A percentile compares a stretch with the other conserved stretches of the same genome.
phyloP scores from a whole-genome alignment of 75 land plant species.

The Pinus albicaulis region DNA sequence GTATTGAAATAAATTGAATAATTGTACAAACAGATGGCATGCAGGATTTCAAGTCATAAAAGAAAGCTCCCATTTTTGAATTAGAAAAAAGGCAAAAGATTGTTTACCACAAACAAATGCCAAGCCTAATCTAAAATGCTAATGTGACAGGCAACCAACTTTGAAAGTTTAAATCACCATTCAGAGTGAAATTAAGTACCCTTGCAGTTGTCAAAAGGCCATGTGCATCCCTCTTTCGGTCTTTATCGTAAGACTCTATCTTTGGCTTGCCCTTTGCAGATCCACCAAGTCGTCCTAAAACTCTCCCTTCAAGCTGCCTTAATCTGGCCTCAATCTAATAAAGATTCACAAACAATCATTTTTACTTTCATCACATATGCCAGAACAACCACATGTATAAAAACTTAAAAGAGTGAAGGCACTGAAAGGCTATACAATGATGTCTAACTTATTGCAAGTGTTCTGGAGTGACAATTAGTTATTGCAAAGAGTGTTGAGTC shows the following conservation, averaged over 20 bases:
- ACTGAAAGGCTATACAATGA: neutral
- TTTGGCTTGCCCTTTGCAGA: slow-evolving; percentile 87
- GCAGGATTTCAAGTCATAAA: too few relatives aligned
- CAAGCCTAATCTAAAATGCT: too few relatives aligned
- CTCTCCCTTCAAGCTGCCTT: slow-evolving; percentile 82
- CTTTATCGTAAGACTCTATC: slow-evolving; percentile 86
- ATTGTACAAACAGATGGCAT: too few relatives aligned
- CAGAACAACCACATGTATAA: neutral
- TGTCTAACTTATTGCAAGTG: neutral
- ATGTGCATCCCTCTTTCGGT: slow-evolving; percentile 70
- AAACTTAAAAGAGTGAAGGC: neutral
- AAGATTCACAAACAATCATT: neutral
- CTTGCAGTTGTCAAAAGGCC: slow-evolving; percentile 84
- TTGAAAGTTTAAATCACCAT: too few relatives aligned
- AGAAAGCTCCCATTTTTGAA: too few relatives aligned
- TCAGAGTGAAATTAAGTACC: slow-evolving; percentile 38
- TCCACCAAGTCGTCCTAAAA: slow-evolving; percentile 72
- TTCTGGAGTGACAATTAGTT: neutral
- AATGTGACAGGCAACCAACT: too few relatives aligned
- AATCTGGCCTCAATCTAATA: slow-evolving; percentile 85
- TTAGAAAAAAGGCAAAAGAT: too few relatives aligned
- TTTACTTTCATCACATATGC: neutral
- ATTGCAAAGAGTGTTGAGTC: neutral
- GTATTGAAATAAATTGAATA: too few relatives aligned
- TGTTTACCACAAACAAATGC: too few relatives aligned